A percentile compares a stretch with the other conserved stretches of the same genome.
These are phyloP conservation scores for Fusarium verticillioides DNA, from an alignment of 2,329 filamentous ascomycete species.

Conservation along the genomic window DNA sequence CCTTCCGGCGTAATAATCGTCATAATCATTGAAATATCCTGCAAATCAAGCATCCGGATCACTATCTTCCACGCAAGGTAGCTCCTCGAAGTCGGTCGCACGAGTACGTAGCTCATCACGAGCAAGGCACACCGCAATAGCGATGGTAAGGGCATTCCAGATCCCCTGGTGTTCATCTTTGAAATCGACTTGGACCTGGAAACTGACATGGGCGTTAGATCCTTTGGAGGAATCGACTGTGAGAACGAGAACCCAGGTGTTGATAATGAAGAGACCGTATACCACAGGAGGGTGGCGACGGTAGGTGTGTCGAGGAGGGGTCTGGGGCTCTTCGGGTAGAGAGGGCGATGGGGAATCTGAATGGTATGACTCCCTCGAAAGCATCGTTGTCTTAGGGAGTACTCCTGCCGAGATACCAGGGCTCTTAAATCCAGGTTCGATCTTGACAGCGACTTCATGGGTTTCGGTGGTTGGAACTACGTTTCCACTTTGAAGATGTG, in stretches of 20 bases:
- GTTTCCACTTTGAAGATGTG: slow-evolving; percentile 20
- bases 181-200: slow-evolving; percentile 56
- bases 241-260: slow-evolving; percentile 53
- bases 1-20: background rate
- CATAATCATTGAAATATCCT: background rate
- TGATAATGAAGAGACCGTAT: slow-evolving; percentile 57
- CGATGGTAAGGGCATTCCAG: slow-evolving; percentile 58
- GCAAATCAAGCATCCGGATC: slow-evolving; percentile 52
- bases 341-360: background rate
- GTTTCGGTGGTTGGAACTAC: slow-evolving; percentile 5
- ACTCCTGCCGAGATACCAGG: background rate
- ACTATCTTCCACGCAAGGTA: slow-evolving; percentile 47
- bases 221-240: slow-evolving; percentile 54
- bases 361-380: background rate
- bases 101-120: slow-evolving; percentile 53
- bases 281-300: slow-evolving; percentile 53
- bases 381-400: background rate
- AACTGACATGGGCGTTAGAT: slow-evolving; percentile 52
- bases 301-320: slow-evolving; percentile 32
- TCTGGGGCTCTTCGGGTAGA: slow-evolving; percentile 2
- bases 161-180: slow-evolving; percentile 53
- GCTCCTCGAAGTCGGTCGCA: slow-evolving; percentile 50
- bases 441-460: slow-evolving; percentile 7
- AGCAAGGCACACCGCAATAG: slow-evolving; percentile 54
- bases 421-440: slow-evolving; percentile 22